These are phyloP conservation scores for Clarireedia paspali DNA, from an alignment of 2,329 filamentous ascomycete species.

Conservation along the genomic window DNA sequence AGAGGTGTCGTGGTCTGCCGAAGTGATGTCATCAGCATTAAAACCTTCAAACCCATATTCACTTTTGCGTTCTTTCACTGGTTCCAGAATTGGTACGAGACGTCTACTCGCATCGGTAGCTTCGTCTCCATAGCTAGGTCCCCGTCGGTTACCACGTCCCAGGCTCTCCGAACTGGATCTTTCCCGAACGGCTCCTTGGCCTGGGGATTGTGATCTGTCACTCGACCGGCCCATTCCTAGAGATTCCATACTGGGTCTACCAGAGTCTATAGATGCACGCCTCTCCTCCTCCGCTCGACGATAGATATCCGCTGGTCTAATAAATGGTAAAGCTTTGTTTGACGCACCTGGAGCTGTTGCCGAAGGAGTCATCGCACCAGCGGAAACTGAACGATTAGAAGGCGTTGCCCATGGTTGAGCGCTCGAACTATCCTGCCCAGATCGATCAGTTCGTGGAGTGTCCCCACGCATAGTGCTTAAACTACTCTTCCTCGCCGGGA, in stretches of 20 bases:
- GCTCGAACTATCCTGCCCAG: constrained; percentile 12
- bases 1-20: background rate
- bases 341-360: constrained; percentile 28
- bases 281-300: constrained; percentile 61
- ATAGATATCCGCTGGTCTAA: constrained; percentile 72
- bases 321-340: constrained; percentile 51
- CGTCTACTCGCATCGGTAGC: constrained; percentile 31
- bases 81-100: constrained; percentile 38
- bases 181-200: constrained; percentile 17
- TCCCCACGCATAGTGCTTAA: constrained; percentile 37
- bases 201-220: constrained; percentile 22
- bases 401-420: constrained; percentile 30
- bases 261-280: constrained; percentile 48
- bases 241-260: constrained; percentile 49
- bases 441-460: constrained; percentile 10
- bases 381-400: constrained; percentile 29
- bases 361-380: constrained; percentile 29
- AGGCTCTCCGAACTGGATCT: constrained; percentile 21
- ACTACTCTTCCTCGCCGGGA: constrained; percentile 56
- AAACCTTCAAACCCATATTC: constrained; percentile 47
- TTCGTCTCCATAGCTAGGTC: constrained; percentile 16
- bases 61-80: constrained; percentile 51
- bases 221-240: constrained; percentile 27
- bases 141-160: constrained; percentile 10
- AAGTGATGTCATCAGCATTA: constrained; percentile 16